phyloP scores from a whole-genome alignment of 1,284 basidiomycete species.

The Trametes pubescens region DNA sequence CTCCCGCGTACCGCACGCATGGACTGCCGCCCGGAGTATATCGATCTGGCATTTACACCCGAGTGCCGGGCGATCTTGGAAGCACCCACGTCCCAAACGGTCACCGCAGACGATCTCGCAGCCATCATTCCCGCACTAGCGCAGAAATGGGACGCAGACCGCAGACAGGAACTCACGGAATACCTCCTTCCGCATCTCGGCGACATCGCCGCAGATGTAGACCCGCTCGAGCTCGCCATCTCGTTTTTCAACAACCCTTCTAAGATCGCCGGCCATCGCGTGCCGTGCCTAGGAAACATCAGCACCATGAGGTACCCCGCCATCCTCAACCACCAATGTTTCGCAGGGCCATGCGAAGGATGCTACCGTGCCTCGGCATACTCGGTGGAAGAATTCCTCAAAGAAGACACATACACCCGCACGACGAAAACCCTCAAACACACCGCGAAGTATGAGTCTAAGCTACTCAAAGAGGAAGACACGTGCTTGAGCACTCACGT shows the following conservation, averaged over 20 bases:
- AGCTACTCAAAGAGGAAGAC: not conserved
- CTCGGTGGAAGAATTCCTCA: not conserved
- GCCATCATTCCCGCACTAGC: not conserved
- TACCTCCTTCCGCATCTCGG: not conserved
- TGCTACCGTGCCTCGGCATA: not conserved
- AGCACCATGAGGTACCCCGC: constrained; percentile 2
- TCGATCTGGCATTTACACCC: constrained; percentile 16
- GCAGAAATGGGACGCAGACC: not conserved
- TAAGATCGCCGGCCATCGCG: no score
- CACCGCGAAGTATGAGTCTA: not conserved
- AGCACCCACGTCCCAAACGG: not conserved
- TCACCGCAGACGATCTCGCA: constrained; percentile 7
- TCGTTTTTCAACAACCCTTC: not conserved
- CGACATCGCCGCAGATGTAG: not conserved
- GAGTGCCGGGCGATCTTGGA: constrained; percentile 4
- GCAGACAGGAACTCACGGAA: not conserved
- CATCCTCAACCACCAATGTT: not conserved
- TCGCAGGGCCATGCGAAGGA: not conserved
- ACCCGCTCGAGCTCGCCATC: constrained; percentile 16
- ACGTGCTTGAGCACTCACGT: not conserved
- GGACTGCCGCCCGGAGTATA: constrained; percentile 8
- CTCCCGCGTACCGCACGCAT: constrained; percentile 9
- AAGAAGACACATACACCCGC: not conserved
- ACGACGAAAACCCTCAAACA: not conserved
- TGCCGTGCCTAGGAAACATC: not conserved